These are phyloP conservation scores for Pestalotiopsis sp. DNA, from an alignment of 2,329 filamentous ascomycete species.

Conservation along the genomic window DNA sequence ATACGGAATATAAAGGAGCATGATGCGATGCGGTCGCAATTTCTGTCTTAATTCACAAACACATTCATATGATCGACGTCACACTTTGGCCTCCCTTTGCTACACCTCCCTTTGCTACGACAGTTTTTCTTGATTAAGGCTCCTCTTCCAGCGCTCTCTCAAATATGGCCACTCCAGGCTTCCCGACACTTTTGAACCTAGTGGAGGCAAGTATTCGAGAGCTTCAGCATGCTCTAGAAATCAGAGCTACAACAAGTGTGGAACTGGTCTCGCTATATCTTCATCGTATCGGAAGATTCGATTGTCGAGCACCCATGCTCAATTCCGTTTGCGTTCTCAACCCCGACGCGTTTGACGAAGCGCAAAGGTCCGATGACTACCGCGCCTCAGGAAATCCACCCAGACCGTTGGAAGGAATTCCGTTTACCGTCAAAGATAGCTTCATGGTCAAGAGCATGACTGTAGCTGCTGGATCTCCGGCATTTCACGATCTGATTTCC, in stretches of 20 bases:
- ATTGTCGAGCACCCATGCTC: conserved; percentile 38
- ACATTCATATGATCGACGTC: not conserved
- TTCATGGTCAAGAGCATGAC: conserved; percentile 55
- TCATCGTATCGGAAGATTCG: conserved; percentile 46
- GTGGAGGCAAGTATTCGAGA: conserved; percentile 34
- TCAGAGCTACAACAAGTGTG: conserved; percentile 40
- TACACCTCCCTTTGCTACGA: not conserved
- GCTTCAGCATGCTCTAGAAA: conserved; percentile 40
- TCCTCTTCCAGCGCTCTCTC: not conserved
- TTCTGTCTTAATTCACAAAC: not conserved
- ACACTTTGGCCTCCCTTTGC: not conserved
- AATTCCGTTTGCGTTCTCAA: conserved; percentile 52
- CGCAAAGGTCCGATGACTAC: conserved; percentile 44
- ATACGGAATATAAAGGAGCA: not conserved
- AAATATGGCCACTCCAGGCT: not conserved
- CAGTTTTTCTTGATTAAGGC: not conserved
- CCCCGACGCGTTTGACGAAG: conserved; percentile 43
- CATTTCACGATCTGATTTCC: conserved; percentile 49
- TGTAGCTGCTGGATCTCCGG: conserved; percentile 53
- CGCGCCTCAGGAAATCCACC: conserved; percentile 35
- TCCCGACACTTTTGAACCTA: not conserved
- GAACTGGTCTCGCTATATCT: conserved; percentile 46
- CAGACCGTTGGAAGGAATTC: conserved; percentile 53
- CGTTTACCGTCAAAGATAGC: conserved; percentile 58
- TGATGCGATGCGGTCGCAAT: not conserved